Evolutionary conservation across 345 rosid genomes (phyloP), one percentile per base, ranked within the genome.

Genomic region (Barbarea vulgaris): DNA sequence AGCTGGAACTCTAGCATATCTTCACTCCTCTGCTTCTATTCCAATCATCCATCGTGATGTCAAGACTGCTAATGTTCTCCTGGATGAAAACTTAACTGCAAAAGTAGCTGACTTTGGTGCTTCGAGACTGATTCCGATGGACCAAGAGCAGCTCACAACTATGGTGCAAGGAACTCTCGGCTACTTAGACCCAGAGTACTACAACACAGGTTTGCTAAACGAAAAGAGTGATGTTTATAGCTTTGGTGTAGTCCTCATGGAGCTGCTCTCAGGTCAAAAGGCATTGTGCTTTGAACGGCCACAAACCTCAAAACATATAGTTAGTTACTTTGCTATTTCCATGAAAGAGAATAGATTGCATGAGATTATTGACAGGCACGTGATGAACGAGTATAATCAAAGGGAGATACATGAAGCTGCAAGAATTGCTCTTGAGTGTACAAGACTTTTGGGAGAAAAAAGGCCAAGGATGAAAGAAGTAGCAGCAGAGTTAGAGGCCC

Each of bases 161-260:
- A 64, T 82, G 79, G 89, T 82, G 6, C 83, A 78, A 77, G 89
- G 89, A 1, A 85, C 85, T 24, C 34, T 75, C 0, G 86, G 86
- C 3, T 83, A 85, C 46, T 36, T 83, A 1, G 89, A 85, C 21
- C 87, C 84, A 0, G 83, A 83, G 42, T 81, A 83, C 54, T 70
- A 75, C 22, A 77, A 70, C 76, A 51, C 62, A 13, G 69, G 76
- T 7, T 2, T 62, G 22, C 61, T 75, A 0, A 75, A 59, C 0
- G 85, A 81, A 8, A 86, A 86, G 61, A 86, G 88, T 8, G 86
- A 86, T 67, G 86, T 84, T 2, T 86, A 84, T 12, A 83, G 84
- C 61, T 86, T 86, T 15, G 85, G 88, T 2, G 82, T 84, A 11
- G 78, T 86, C 6, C 80, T 86, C 2, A 68, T 68, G 18, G 88